Conservation (phyloP, 305 asterid genomes). For the Fraxinus albicans region DNA sequence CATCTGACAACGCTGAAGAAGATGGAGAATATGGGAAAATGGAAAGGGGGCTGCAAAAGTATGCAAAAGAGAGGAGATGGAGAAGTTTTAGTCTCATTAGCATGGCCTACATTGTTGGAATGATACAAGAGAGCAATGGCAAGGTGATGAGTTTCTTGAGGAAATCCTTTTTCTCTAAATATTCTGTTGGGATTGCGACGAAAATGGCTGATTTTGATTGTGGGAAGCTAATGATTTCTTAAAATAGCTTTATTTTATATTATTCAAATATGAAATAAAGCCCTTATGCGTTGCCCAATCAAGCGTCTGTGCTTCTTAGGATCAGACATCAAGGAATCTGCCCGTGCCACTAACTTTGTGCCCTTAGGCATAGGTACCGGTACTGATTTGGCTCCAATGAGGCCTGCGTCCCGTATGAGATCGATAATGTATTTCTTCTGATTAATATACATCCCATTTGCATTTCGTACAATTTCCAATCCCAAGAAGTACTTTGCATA, state of each 20-base stretch:
- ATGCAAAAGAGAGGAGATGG: conserved; percentile 55
- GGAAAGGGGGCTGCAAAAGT: conserved; percentile 41
- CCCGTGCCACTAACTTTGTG: too few species aligned
- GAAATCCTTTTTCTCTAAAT: conserved; percentile 36
- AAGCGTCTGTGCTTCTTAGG: too few species aligned
- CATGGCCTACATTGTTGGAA: conserved; percentile 46
- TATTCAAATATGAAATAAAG: too few species aligned
- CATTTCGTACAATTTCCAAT: too few species aligned
- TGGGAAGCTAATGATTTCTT: conserved; percentile 38
- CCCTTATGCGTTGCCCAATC: too few species aligned
- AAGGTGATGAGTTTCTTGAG: conserved; percentile 37
- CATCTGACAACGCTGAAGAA: background rate
- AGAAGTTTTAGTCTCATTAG: conserved; percentile 51
- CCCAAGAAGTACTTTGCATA: too few species aligned
- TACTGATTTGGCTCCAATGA: too few species aligned
- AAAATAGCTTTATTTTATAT: background rate
- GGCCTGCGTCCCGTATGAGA: too few species aligned
- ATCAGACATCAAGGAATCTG: too few species aligned
- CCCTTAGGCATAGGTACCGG: too few species aligned
- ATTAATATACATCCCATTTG: too few species aligned
- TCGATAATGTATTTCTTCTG: too few species aligned
- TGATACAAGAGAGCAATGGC: conserved; percentile 45
- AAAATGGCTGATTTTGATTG: conserved; percentile 50
- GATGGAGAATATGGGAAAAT: conserved; percentile 22
- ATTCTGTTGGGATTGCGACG: conserved; percentile 20